Evolutionary conservation across 75 land plant species (phyloP), one percentile per base, ranked within the genome.

Genomic region (Selaginella tamariscina): DNA sequence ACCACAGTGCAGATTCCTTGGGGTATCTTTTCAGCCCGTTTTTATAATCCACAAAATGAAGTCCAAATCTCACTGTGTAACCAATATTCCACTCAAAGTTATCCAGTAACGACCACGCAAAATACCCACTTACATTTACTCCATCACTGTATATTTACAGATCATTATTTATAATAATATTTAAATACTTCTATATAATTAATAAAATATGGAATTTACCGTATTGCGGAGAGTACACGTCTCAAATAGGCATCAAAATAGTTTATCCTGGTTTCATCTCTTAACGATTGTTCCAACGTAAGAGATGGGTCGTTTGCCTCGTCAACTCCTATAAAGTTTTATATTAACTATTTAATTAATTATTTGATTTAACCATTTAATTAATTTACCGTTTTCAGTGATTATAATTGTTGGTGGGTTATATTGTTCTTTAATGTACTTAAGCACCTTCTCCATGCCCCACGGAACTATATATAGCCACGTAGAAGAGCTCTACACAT

Each of bases 71-170:
- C 21, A 73, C 55, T 9, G 78, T 76, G 54, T 63, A 84, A 0
- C 86, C n/a, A n/a, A n/a, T n/a, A n/a, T n/a, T n/a, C 85, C 85
- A 85, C 56, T 82, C 82, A 68, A 82, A 85, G 32, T 85, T 80
- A 64, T 85, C 87, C 70, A 80, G 11, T 21, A 85, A 67, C 8
- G 82, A 72, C 87, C 87, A 85, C 13, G 71, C 82, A 72, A 79
- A 72, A 56, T 79, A 82, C 56, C 85, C 85, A 1, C 68, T 74
- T 8, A 85, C 74, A 26, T 77, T 64, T 0, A 72, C 72, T 2
- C 87, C 87, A 28, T 82, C 75, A 54, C 74, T 78, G 67, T 27
- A 26, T 21, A 56, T 1, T 33, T 28, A n/a, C 22, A 29, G n/a
- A 15, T 9, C 24, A 63, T 2, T 56, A 2, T n/a, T 1, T 8